Evolutionary conservation across 2,329 filamentous ascomycete genomes (phyloP), one percentile per base, ranked within the genome.

Genomic region (Aspergillus glaucus): DNA sequence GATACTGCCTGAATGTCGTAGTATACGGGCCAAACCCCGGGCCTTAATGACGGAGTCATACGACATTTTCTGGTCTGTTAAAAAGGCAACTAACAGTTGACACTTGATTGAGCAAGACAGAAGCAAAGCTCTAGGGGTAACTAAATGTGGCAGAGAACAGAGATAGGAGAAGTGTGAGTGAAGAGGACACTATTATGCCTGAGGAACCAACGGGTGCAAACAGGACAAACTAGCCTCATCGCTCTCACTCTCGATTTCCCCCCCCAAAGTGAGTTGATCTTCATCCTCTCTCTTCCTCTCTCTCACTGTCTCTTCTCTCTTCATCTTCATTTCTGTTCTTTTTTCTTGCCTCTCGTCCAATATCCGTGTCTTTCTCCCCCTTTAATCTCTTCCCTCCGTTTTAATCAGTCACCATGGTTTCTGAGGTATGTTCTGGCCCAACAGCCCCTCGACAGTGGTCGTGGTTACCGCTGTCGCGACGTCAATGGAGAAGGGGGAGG

Each of bases 371-470:
- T 52, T 43, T 48, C 43, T 49, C 26, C 40, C 53, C 45, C 47
- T 50, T 50, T 45, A 34, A 49, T 51, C 46, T 51, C 52, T 48
- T 49, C 55, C 48, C 53, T 56, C 80, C 82, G 86, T 86, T 50
- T 51, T 59, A 30, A 56, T 55, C 59, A 59, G 55, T 63, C 69
- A 79, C 65, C 67, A 83, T 83, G 80, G 76, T 78, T 70, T 79
- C 77, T 73, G 80, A 84, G 75, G 80, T 84, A 45, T 54, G 50
- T 76, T 56, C 54, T 59, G 56, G 53, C 60, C 54, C 52, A 52
- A 52, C 67, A 66, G 64, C 65, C 62, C 58, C 55, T 60, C 59
- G 54, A 55, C 58, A 59, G 57, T 55, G 57, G 57, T 63, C 60
- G 60, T 61, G 60, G 57, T 24, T 21, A 24, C 56, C 52, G 53